Base-by-base conservation (phyloP, 352 stramenopile species). In the Globisporangium echinulatum region DNA sequence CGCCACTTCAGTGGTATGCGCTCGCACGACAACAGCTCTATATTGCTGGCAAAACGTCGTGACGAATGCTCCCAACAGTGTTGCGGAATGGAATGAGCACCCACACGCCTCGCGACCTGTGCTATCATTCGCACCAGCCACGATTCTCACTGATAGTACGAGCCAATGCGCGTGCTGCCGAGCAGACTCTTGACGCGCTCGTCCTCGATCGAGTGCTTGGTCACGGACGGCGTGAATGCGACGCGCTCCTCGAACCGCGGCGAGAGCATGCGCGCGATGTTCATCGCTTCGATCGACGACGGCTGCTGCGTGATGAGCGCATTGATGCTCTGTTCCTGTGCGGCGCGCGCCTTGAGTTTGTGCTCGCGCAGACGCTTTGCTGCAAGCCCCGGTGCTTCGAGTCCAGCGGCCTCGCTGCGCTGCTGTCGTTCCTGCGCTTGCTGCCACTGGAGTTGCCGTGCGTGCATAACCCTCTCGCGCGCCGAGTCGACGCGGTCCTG, bases 281-380 rank as follows among this genome's bases (percentile, higher is more conserved):
- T 90, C 80, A 90, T 92, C 1, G 82, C 80, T 48, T 85, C 77
- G 40, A 92, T 78, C 1, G 77, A 89, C 40, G 80, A 92, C 36
- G 78, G 67, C 62, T 92, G 82, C 60, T 92, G 79, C 5, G 76
- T 68, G 46, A 90, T 80, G 19, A 90, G 64, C 15, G 77, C 48
- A 19, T 91, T 72, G 17, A 91, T 64, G 47, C 83, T 72, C 13
- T 73, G 61, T 54, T 90, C 79, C 52, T 82, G 69, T 50, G 66
- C 11, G 5, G 66, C 70, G 5, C 77, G 74, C 17, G 66, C 63
- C 49, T 75, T 76, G 19, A 75, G 68, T 17, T 84, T 84, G 44
- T 72, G 69, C 39, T 83, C 71, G 8, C 71, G 75, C 4, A 88
- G 67, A 10, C 81, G 71, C 42, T 74, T 71, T 9, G 64, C 68